Conservation (phyloP, 108 stramenopile species). For the Cyclotella sp. region DNA sequence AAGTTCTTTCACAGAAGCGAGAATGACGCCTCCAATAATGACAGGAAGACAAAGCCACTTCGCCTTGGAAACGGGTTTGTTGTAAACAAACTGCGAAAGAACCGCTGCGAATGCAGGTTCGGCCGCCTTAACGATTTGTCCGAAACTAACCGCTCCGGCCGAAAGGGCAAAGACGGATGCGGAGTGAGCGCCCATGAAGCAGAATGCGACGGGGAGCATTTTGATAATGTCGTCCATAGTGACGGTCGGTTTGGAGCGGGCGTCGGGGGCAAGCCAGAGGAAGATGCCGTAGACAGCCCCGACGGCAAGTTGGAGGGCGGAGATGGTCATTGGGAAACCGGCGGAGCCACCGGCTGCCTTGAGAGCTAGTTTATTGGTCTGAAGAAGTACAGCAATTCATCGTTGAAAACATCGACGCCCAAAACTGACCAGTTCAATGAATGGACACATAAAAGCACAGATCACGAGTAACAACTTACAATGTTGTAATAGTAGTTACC, state of each 20-base stretch:
- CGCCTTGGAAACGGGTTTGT: conserved; percentile 84
- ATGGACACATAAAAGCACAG: not conserved
- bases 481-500: conserved; percentile 88
- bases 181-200: conserved; percentile 92
- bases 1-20: conserved; percentile 92
- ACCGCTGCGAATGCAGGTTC: conserved; percentile 95
- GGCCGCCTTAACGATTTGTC: conserved; percentile 94
- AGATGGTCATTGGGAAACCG: conserved; percentile 92
- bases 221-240: conserved; percentile 82
- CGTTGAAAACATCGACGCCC: not conserved
- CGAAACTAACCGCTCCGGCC: conserved; percentile 93
- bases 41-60: conserved; percentile 95
- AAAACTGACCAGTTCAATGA: not conserved
- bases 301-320: conserved; percentile 86
- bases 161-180: conserved; percentile 92
- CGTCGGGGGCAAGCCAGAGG: conserved; percentile 92
- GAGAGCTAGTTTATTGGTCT: conserved; percentile 91
- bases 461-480: conserved; percentile 36
- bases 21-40: conserved; percentile 92
- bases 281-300: conserved; percentile 88
- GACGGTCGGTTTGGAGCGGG: conserved; percentile 69
- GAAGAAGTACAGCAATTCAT: conserved; percentile 55
- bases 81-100: conserved; percentile 88
- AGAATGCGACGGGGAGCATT: conserved; percentile 92
- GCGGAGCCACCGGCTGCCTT: conserved; percentile 88